Conservation (phyloP, 306 rosid species). For the Gillenia trifoliata region DNA sequence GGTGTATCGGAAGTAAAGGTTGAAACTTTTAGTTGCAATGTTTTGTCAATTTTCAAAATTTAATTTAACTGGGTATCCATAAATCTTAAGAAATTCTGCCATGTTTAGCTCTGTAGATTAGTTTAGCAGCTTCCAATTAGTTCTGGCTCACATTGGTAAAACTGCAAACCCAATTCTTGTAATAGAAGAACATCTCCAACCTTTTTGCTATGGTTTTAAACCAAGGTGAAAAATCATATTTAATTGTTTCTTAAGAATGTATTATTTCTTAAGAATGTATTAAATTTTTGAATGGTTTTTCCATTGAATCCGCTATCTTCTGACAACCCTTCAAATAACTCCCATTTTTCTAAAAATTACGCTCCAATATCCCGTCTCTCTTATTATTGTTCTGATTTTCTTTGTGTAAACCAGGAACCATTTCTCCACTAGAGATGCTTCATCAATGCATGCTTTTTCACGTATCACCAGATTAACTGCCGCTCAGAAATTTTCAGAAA, state of each 20-base stretch:
- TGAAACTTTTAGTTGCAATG: background rate
- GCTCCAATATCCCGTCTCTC: background rate
- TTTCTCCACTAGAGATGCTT: constrained; percentile 28
- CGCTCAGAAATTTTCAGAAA: constrained; percentile 40
- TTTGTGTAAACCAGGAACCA: constrained; percentile 32
- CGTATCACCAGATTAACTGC: constrained; percentile 34
- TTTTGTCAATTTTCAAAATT: background rate
- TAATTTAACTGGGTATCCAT: background rate
- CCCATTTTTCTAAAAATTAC: background rate
- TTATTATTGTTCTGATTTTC: background rate
- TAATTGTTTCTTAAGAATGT: background rate
- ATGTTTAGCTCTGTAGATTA: background rate
- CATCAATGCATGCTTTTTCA: constrained; percentile 20
- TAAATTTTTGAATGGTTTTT: background rate
- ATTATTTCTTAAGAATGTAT: too few species aligned
- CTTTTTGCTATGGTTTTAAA: background rate
- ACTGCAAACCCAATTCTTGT: background rate
- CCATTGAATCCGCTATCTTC: background rate
- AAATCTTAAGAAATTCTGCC: background rate
- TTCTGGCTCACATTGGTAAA: background rate
- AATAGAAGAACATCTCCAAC: background rate
- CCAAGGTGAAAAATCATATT: background rate
- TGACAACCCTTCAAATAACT: too few species aligned
- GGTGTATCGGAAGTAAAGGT: background rate
- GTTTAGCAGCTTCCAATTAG: background rate